These are phyloP conservation scores for Cryptococcus deneoformans DNA, from an alignment of 1,284 basidiomycete genomes.

Conservation along the genomic window DNA sequence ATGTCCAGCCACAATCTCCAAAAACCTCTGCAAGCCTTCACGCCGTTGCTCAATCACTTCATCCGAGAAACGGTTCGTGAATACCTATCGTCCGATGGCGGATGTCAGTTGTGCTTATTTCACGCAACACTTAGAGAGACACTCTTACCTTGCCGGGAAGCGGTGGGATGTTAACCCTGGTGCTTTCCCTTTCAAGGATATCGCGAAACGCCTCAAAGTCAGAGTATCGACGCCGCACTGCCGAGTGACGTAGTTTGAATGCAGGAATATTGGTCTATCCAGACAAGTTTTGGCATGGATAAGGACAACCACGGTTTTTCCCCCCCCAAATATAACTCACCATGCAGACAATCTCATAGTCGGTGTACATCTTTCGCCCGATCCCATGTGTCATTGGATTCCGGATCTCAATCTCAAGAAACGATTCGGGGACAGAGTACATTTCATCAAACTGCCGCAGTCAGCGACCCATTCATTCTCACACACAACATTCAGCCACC, in stretches of 20 bases:
- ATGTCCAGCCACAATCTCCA: conserved; percentile 96
- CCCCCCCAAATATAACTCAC: conserved; percentile 52
- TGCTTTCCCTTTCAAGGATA: conserved; percentile 94
- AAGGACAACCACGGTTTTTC: not conserved
- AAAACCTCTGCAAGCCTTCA: conserved; percentile 91
- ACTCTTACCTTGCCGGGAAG: conserved; percentile 77
- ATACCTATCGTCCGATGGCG: conserved; percentile 54
- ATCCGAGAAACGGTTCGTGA: conserved; percentile 94
- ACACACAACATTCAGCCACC: no score
- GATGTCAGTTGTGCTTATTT: not conserved
- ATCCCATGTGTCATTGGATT: conserved; percentile 97
- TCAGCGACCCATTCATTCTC: conserved; percentile 9
- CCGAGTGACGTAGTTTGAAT: conserved; percentile 92
- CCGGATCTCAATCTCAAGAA: conserved; percentile 95
- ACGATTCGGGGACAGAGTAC: conserved; percentile 96
- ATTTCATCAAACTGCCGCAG: conserved; percentile 84
- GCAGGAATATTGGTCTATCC: conserved; percentile 95
- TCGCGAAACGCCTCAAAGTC: conserved; percentile 99
- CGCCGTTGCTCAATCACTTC: conserved; percentile 91
- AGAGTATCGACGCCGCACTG: conserved; percentile 92
- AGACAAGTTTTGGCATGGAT: not conserved
- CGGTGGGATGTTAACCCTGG: conserved; percentile 94
- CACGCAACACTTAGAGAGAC: not conserved
- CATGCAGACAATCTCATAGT: conserved; percentile 98
- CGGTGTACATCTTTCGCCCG: conserved; percentile 97